phyloP scores from a whole-genome alignment of 2,329 filamentous ascomycete genomes.

The Fusarium nematophilum region DNA sequence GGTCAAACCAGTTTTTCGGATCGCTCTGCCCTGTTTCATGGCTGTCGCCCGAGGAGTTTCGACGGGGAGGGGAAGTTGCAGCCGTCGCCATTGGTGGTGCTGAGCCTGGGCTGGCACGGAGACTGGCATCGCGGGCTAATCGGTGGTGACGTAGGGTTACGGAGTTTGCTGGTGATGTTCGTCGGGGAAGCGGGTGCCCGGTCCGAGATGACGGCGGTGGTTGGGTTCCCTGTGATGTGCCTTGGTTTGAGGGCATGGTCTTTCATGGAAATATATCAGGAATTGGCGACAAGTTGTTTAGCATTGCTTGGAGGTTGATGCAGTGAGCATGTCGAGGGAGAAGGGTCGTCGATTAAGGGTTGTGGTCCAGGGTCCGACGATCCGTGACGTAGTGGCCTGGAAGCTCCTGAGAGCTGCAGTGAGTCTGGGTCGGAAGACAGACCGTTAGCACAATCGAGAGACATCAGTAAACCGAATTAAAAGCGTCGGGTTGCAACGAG shows the following conservation, averaged over 20 bases:
- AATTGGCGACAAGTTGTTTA: conserved; percentile 13
- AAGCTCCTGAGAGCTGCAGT: conserved; percentile 21
- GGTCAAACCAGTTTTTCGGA: conserved; percentile 65
- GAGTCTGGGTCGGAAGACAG: conserved; percentile 12
- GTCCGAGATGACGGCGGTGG: conserved; percentile 39
- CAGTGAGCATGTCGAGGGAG: conserved; percentile 12
- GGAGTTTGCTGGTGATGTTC: conserved; percentile 58
- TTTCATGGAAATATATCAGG: conserved; percentile 12
- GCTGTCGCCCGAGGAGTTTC: conserved; percentile 62
- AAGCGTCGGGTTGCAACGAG: conserved; percentile 1
- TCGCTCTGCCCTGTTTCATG: conserved; percentile 62
- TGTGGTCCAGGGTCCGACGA: conserved; percentile 28
- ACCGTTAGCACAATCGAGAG: conserved; percentile 22
- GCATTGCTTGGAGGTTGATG: conserved; percentile 18
- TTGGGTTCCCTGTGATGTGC: conserved; percentile 39
- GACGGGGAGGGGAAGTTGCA: conserved; percentile 40
- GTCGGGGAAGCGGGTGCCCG: conserved; percentile 58
- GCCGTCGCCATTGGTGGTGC: conserved; percentile 30
- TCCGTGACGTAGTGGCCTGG: conserved; percentile 36
- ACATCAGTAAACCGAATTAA: conserved; percentile 4
- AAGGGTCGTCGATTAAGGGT: conserved; percentile 11
- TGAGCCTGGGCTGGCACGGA: conserved; percentile 43
- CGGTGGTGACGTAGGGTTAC: conserved; percentile 61
- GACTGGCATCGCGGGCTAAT: conserved; percentile 56
- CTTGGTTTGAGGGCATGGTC: conserved; percentile 45